Conservation (phyloP, 148 eudicot species). For the Camellia japonica region DNA sequence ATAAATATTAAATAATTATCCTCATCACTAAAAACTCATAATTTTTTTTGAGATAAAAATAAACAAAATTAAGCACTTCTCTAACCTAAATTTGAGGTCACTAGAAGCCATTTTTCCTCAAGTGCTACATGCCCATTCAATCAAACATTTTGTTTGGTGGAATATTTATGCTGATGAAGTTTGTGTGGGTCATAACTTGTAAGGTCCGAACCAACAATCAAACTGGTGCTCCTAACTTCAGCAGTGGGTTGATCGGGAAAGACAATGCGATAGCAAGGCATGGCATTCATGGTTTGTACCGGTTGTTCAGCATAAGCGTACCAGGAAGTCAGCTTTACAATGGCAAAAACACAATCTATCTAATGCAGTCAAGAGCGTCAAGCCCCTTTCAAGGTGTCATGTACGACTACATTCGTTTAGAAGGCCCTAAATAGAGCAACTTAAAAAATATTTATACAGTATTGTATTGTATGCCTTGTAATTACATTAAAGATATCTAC, state of each 20-base stretch:
- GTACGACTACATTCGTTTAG: slow-evolving; percentile 21
- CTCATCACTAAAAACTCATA: too few relatives aligned
- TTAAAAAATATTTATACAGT: too few relatives aligned
- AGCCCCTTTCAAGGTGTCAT: too few relatives aligned
- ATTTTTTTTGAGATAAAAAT: neutral
- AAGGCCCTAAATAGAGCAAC: neutral
- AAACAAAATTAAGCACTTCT: neutral
- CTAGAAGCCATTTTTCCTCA: neutral
- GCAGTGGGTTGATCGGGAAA: slow-evolving; percentile 16
- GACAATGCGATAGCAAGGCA: slow-evolving; percentile 34
- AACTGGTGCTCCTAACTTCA: slow-evolving; percentile 8
- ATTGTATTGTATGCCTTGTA: slow-evolving; percentile 10
- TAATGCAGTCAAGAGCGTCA: slow-evolving; percentile 24
- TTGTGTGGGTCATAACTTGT: neutral
- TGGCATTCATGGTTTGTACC: slow-evolving; percentile 27
- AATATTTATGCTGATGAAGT: neutral
- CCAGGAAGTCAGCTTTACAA: slow-evolving; percentile 16
- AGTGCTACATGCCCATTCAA: neutral
- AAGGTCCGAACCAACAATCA: slow-evolving; percentile 3
- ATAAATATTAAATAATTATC: too few relatives aligned
- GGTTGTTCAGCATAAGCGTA: slow-evolving; percentile 12
- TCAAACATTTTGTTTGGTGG: neutral
- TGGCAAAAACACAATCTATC: slow-evolving; percentile 27
- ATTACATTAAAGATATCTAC: too few relatives aligned
- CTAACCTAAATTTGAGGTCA: neutral